A percentile compares a stretch with the other conserved stretches of the same genome.
phyloP scores from a whole-genome alignment of 1,284 basidiomycete species.

The Afroboletus lepidellus region DNA sequence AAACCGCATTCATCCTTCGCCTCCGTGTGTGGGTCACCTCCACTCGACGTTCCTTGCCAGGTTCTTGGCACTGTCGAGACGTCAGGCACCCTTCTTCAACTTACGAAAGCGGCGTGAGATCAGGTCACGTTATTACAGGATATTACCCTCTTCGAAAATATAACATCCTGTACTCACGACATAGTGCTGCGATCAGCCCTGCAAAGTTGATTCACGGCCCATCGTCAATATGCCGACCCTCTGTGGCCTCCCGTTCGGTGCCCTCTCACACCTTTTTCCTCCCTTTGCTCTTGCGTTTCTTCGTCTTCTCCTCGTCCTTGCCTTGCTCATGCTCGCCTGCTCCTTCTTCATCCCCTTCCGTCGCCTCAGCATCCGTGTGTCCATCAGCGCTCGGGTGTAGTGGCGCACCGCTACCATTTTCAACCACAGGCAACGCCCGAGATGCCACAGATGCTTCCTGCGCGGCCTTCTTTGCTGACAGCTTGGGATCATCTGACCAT shows the following conservation, averaged over 20 bases:
- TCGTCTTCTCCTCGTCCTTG: conserved; percentile 13
- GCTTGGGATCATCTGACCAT: conserved; percentile 54
- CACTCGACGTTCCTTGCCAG: not conserved
- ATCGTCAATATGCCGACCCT: conserved; percentile 1
- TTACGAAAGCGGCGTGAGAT: conserved; percentile 24
- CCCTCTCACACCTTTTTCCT: conserved; percentile 18
- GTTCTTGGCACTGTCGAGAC: not conserved
- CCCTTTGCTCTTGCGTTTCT: conserved; percentile 24
- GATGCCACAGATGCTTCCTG: conserved; percentile 9
- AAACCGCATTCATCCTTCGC: not conserved
- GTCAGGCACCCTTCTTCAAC: conserved; percentile 16
- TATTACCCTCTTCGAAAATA: conserved; percentile 4
- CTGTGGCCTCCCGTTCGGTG: not conserved
- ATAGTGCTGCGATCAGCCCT: conserved; percentile 12
- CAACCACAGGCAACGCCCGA: conserved; percentile 15
- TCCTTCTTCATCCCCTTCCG: conserved; percentile 17
- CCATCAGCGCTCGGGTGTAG: conserved; percentile 19
- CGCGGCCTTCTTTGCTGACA: conserved; percentile 18
- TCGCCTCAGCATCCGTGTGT: conserved; percentile 9
- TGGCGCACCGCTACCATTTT: conserved; percentile 21
- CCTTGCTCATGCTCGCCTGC: conserved; percentile 1
- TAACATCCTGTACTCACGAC: not conserved
- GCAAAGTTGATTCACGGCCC: not conserved
- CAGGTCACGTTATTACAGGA: not conserved
- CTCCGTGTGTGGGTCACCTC: conserved; percentile 1